phyloP scores from a whole-genome alignment of 83 land plant species.

The Isoetes engelmannii region DNA sequence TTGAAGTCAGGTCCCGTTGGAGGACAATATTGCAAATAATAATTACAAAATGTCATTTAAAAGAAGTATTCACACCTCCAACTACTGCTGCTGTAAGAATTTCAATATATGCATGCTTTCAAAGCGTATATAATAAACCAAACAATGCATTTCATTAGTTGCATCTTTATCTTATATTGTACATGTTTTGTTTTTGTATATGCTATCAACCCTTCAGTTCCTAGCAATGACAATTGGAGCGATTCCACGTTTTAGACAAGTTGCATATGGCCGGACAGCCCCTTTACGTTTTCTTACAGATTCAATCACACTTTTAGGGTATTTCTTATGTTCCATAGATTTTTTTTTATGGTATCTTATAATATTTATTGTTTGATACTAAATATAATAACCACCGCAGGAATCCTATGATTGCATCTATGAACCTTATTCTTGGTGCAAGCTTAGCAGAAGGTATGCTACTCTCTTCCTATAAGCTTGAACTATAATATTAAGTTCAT shows the following conservation, averaged over 20 bases:
- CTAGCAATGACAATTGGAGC: conserved; percentile 48
- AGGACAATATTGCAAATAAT: background rate
- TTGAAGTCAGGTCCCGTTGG: background rate
- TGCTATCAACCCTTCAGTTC: conserved; percentile 27
- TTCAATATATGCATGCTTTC: background rate
- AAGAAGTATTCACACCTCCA: conserved; percentile 51
- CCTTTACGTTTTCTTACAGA: conserved; percentile 51
- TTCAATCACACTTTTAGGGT: conserved; percentile 42
- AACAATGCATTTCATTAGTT: background rate
- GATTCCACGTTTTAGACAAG: conserved; percentile 30
- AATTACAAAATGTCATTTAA: background rate
- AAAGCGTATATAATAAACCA: background rate
- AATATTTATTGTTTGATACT: background rate
- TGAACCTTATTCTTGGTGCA: conserved; percentile 61
- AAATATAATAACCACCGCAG: conserved; percentile 11
- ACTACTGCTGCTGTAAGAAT: conserved; percentile 39
- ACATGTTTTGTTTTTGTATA: background rate
- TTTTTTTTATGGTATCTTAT: background rate
- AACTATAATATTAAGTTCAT: conserved; percentile 12
- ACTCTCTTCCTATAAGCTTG: background rate
- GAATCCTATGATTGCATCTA: conserved; percentile 51
- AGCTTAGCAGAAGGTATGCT: conserved; percentile 47
- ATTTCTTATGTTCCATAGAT: background rate
- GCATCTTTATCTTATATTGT: too few species aligned
- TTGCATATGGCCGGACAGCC: conserved; percentile 44